Evolutionary conservation across 805 yeast genomes (phyloP).

Genomic region (Scheffersomyces coipomensis): DNA sequence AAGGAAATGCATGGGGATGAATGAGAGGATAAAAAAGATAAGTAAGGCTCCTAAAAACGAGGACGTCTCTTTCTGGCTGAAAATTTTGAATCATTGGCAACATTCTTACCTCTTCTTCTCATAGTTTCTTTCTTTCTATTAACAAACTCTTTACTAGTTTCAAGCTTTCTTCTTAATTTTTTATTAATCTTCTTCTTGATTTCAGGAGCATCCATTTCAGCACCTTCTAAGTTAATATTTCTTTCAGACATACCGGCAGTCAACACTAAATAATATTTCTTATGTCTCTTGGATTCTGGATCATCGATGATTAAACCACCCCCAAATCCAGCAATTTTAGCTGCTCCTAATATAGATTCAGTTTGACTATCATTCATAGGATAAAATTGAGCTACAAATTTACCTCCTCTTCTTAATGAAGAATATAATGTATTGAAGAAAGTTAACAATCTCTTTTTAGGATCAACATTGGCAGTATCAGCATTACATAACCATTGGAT

Average conservation of each 20-base stretch:
- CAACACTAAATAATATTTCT: slow-evolving; percentile 85
- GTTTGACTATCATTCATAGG: slow-evolving; percentile 88
- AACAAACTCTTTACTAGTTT: slow-evolving; percentile 77
- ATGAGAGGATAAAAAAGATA: too few relatives aligned
- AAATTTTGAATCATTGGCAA: slow-evolving; percentile 86
- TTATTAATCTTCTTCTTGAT: slow-evolving; percentile 39
- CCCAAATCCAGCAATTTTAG: slow-evolving; percentile 91
- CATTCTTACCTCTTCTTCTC: slow-evolving; percentile 87
- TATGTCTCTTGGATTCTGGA: slow-evolving; percentile 88
- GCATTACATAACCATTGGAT: slow-evolving; percentile 99
- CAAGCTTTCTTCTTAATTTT: slow-evolving; percentile 46
- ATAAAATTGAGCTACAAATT: slow-evolving; percentile 95
- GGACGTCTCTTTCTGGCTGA: slow-evolving; percentile 72
- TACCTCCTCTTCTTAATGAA: slow-evolving; percentile 87
- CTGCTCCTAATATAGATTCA: slow-evolving; percentile 73
- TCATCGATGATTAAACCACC: slow-evolving; percentile 95
- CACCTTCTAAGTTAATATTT: slow-evolving; percentile 74
- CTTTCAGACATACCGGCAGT: slow-evolving; percentile 82
- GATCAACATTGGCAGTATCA: slow-evolving; percentile 78
- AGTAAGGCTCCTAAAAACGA: slow-evolving; percentile 23
- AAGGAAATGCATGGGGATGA: too few relatives aligned
- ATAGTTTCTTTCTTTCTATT: slow-evolving; percentile 88
- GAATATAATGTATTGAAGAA: slow-evolving; percentile 90
- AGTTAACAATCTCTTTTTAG: slow-evolving; percentile 72
- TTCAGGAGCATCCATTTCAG: slow-evolving; percentile 70